Percentiles rank a stretch among this genome's conserved stretches.
phyloP scores from a whole-genome alignment of 805 yeast species.

The Yamadazyma tumulicola region DNA sequence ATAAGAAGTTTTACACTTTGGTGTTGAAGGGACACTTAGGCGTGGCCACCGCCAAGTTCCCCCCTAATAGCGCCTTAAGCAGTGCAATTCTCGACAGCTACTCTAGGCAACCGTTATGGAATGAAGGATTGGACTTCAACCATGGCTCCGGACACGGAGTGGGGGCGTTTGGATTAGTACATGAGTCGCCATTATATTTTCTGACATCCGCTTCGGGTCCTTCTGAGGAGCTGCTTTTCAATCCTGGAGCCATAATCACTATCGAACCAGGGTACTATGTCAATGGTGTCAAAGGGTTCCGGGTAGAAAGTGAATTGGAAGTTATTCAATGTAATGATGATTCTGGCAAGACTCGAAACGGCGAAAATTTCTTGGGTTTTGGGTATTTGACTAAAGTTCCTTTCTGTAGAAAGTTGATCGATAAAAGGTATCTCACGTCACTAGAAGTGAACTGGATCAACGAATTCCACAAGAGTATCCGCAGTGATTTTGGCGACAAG shows the following conservation, averaged over 20 bases:
- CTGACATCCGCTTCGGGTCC: constrained; percentile 55
- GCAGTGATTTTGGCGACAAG: constrained; percentile 29
- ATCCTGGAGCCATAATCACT: constrained; percentile 68
- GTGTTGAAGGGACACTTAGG: constrained; percentile 92
- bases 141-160: constrained; percentile 99
- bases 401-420: constrained; percentile 48
- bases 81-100: constrained; percentile 60
- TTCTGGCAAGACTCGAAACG: constrained; percentile 32
- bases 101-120: constrained; percentile 82
- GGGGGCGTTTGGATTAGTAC: constrained; percentile 86
- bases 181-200: constrained; percentile 93
- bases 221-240: constrained; percentile 35
- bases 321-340: constrained; percentile 38
- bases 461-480: constrained; percentile 30
- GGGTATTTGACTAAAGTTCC: constrained; percentile 41
- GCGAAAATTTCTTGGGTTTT: constrained; percentile 32
- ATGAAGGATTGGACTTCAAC: constrained; percentile 76
- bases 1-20: constrained; percentile 71
- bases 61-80: constrained; percentile 56
- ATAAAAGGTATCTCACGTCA: constrained; percentile 22
- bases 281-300: constrained; percentile 84
- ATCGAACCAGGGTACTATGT: constrained; percentile 95
- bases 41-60: constrained; percentile 75
- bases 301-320: constrained; percentile 82
- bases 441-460: constrained; percentile 38